Percentiles rank a stretch among this genome's conserved stretches.
These are phyloP conservation scores for Diplodia corticola DNA, from an alignment of 2,329 filamentous ascomycete species.

Conservation along the genomic window DNA sequence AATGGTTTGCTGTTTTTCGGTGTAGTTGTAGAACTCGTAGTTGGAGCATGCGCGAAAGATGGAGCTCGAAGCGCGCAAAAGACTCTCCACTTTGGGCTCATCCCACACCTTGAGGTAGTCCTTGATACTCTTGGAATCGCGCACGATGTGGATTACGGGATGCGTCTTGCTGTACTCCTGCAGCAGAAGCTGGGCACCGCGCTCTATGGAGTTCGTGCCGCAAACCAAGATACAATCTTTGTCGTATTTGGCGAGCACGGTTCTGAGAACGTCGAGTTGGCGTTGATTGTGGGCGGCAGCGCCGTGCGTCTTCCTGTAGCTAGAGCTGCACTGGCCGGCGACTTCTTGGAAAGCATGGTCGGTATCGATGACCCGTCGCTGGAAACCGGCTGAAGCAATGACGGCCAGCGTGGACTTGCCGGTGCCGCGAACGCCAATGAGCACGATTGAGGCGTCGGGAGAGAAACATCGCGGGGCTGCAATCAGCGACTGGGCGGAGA, in stretches of 20 bases:
- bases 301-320: constrained; percentile 65
- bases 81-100: constrained; percentile 56
- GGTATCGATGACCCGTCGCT: constrained; percentile 67
- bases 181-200: constrained; percentile 60
- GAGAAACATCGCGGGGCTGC: constrained; percentile 48
- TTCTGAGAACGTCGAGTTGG: constrained; percentile 63
- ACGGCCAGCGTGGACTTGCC: constrained; percentile 76
- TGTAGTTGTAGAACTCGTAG: constrained; percentile 70
- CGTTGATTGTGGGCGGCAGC: constrained; percentile 62
- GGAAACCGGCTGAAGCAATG: constrained; percentile 71
- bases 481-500: not conserved
- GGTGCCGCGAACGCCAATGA: constrained; percentile 71
- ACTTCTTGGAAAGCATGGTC: constrained; percentile 67
- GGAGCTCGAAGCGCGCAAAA: constrained; percentile 58
- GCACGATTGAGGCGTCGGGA: constrained; percentile 67
- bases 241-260: constrained; percentile 59
- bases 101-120: constrained; percentile 59
- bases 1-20: constrained; percentile 1
- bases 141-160: constrained; percentile 69
- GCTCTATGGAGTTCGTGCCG: constrained; percentile 68
- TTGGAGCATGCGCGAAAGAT: constrained; percentile 69
- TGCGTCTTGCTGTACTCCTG: constrained; percentile 63
- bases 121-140: constrained; percentile 66
- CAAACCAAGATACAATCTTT: constrained; percentile 69
- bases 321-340: constrained; percentile 61